A percentile compares a stretch with the other conserved stretches of the same genome.
These are phyloP conservation scores for Didymella sp. DNA, from an alignment of 2,329 filamentous ascomycete genomes.

Conservation along the genomic window DNA sequence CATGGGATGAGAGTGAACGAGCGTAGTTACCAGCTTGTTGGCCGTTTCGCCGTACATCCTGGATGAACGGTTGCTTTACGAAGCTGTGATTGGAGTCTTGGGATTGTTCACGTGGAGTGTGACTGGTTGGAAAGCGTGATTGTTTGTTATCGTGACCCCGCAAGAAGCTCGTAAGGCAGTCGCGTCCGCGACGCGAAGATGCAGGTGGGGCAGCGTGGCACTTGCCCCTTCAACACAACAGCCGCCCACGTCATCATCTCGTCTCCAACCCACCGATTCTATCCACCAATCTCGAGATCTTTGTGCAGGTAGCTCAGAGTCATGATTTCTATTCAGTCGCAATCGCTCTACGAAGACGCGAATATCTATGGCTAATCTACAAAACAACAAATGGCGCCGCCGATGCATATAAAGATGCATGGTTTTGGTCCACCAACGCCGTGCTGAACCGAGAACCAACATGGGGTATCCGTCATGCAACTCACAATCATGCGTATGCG, in stretches of 20 bases:
- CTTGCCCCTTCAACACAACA: slow-evolving; percentile 14
- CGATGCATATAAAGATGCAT: slow-evolving; percentile 3
- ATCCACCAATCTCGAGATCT: neutral
- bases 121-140: neutral
- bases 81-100: neutral
- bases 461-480: slow-evolving; percentile 15
- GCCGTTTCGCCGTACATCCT: slow-evolving; percentile 87
- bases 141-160: slow-evolving; percentile 15
- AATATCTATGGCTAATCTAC: slow-evolving; percentile 4
- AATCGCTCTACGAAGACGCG: neutral
- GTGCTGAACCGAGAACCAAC: slow-evolving; percentile 12
- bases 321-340: neutral
- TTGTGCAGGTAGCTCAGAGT: neutral
- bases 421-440: slow-evolving; percentile 11
- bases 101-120: neutral
- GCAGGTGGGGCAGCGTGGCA: slow-evolving; percentile 25
- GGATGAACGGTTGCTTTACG: neutral
- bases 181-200: slow-evolving; percentile 27
- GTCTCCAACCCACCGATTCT: neutral
- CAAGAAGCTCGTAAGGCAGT: slow-evolving; percentile 14
- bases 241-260: slow-evolving; percentile 3
- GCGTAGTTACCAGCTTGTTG: slow-evolving; percentile 75
- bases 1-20: neutral
- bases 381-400: slow-evolving; percentile 6
- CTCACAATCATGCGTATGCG: slow-evolving; percentile 13